Evolutionary conservation across 495 filamentous ascomycete genomes (phyloP).

Genomic region (Talaromyces thailandensis): DNA sequence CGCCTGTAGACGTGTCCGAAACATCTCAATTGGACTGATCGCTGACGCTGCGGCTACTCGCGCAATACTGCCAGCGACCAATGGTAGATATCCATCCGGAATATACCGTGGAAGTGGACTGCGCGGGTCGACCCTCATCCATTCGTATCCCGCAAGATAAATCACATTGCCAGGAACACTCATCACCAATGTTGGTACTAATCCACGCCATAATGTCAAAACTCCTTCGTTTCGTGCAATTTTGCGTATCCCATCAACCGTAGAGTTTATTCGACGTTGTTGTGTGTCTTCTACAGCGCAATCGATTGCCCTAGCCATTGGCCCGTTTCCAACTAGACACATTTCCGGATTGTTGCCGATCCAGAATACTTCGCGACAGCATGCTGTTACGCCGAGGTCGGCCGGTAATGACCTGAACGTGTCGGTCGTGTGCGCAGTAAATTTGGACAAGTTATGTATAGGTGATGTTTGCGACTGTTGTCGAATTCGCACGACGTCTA

Average conservation of each 20-base stretch:
- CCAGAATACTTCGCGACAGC: conserved; percentile 97
- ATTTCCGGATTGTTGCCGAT: conserved; percentile 75
- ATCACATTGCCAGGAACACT: conserved; percentile 93
- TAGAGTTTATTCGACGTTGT: conserved; percentile 76
- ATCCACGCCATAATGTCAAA: conserved; percentile 81
- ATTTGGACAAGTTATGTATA: conserved; percentile 24
- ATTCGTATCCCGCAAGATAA: conserved; percentile 98
- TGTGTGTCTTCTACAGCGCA: conserved; percentile 85
- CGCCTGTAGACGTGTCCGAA: conserved; percentile 87
- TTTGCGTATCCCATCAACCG: conserved; percentile 84
- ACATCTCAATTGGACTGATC: conserved; percentile 90
- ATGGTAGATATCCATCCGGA: conserved; percentile 60
- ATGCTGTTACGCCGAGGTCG: conserved; percentile 86
- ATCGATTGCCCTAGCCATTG: conserved; percentile 39
- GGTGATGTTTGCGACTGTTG: conserved; percentile 71
- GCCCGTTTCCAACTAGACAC: conserved; percentile 55
- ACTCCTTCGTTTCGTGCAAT: conserved; percentile 93
- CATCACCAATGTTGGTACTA: conserved; percentile 90
- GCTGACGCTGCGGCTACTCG: conserved; percentile 71
- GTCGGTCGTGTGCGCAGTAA: conserved; percentile 39
- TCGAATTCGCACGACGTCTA: conserved; percentile 94
- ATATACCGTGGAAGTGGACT: conserved; percentile 58
- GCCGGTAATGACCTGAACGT: conserved; percentile 58
- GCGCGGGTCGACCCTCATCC: conserved; percentile 60
- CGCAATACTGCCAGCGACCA: conserved; percentile 70